Evolutionary conservation across 169 alveolate species (phyloP).

Genomic region (Cryptosporidium ryanae): DNA sequence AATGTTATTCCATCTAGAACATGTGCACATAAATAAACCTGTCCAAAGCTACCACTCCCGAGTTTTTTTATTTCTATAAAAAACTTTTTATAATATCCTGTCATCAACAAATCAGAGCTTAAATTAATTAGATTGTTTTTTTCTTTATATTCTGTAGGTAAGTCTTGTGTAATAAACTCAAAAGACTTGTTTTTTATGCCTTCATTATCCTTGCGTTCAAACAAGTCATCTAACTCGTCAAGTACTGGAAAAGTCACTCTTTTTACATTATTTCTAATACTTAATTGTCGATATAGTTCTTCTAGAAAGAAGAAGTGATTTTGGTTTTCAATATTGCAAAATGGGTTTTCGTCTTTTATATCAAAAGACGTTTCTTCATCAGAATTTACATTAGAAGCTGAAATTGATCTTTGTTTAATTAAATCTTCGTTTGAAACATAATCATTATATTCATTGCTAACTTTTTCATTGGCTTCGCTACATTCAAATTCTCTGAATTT

Average conservation of each 20-base stretch:
- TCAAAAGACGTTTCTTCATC: not conserved
- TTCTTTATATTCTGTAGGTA: not conserved
- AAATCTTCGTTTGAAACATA: not conserved
- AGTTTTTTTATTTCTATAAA: conserved; percentile 81
- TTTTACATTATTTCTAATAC: conserved; percentile 27
- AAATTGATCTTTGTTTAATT: not conserved
- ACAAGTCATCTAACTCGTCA: not conserved
- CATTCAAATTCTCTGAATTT: not conserved
- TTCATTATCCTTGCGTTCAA: not conserved
- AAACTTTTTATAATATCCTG: conserved; percentile 84
- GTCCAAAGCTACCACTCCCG: conserved; percentile 87
- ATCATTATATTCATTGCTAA: not conserved
- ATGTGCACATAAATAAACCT: conserved; percentile 84
- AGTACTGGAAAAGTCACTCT: conserved; percentile 24
- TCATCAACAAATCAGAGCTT: conserved; percentile 79
- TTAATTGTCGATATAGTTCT: conserved; percentile 55
- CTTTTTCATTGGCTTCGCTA: not conserved
- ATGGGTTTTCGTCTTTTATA: not conserved
- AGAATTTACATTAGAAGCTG: not conserved
- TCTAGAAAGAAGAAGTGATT: conserved; percentile 63
- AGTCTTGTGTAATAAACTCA: conserved; percentile 10
- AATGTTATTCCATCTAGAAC: conserved; percentile 81
- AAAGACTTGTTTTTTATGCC: not conserved
- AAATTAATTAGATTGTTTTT: conserved; percentile 29
- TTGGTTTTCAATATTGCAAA: conserved; percentile 47